These are phyloP conservation scores for Claviceps purpurea DNA, from an alignment of 2,329 filamentous ascomycete genomes.

Conservation along the genomic window DNA sequence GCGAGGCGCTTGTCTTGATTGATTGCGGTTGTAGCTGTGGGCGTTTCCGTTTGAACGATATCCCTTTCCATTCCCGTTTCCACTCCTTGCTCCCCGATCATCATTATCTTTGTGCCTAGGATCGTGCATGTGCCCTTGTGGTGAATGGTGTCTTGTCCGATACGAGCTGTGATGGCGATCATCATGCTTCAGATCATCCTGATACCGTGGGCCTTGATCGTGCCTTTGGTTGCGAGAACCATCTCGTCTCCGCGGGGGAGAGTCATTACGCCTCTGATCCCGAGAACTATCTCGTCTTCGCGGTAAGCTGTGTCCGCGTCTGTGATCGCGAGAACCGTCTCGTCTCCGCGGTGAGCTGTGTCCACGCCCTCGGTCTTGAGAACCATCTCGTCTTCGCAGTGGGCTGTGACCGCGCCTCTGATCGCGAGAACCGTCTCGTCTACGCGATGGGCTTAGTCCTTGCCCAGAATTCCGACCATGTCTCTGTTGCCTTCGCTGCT, in stretches of 20 bases:
- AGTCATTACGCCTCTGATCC: constrained; percentile 4
- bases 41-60: constrained; percentile 8
- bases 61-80: neutral
- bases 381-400: too few relatives aligned
- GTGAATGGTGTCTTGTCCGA: neutral
- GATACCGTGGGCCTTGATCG: neutral
- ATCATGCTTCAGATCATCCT: neutral
- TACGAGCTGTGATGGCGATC: neutral
- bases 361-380: too few relatives aligned
- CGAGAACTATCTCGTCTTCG: constrained; percentile 4
- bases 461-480: constrained; percentile 12
- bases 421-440: constrained; percentile 10
- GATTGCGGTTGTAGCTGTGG: constrained; percentile 3
- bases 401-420: constrained; percentile 1
- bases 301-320: too few relatives aligned
- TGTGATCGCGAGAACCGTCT: constrained; percentile 7
- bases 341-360: too few relatives aligned
- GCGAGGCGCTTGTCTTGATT: neutral
- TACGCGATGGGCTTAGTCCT: constrained; percentile 11
- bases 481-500: constrained; percentile 7
- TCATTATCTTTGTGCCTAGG: neutral
- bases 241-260: constrained; percentile 4
- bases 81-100: neutral
- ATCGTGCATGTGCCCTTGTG: constrained; percentile 9
- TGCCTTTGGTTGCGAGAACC: neutral